These are phyloP conservation scores for Sindora glabra DNA, from an alignment of 306 rosid genomes.

Conservation along the genomic window DNA sequence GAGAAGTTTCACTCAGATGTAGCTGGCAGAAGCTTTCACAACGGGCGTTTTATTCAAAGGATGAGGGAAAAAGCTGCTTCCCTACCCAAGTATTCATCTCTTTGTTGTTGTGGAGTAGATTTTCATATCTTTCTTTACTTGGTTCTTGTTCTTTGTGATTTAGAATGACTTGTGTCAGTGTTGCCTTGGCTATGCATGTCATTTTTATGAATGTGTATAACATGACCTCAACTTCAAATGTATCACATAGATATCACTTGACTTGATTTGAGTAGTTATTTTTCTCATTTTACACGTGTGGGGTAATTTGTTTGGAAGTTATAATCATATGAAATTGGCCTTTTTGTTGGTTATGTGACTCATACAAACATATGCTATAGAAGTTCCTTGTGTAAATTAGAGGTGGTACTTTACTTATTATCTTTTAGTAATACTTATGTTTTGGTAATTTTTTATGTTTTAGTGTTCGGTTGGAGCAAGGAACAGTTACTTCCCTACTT, in stretches of 20 bases:
- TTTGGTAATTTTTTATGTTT: too few relatives aligned
- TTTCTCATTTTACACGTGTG: background rate
- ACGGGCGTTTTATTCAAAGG: slow-evolving; percentile 91
- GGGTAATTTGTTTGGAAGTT: background rate
- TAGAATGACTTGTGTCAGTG: background rate
- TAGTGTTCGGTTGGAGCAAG: slow-evolving; percentile 73
- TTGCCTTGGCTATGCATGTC: background rate
- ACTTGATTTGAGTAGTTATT: background rate
- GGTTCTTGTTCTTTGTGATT: background rate
- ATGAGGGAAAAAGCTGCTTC: slow-evolving; percentile 84
- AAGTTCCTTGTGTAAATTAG: background rate
- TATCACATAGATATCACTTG: background rate
- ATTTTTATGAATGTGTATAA: background rate
- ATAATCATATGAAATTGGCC: background rate
- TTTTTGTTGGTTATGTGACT: too few relatives aligned
- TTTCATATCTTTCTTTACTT: background rate
- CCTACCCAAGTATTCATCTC: slow-evolving; percentile 58
- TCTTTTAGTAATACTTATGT: too few relatives aligned
- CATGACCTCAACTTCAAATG: background rate
- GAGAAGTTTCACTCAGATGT: slow-evolving; percentile 79
- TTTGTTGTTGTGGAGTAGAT: background rate
- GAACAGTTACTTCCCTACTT: slow-evolving; percentile 84
- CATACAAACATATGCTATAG: too few relatives aligned
- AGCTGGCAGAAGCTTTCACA: slow-evolving; percentile 93
- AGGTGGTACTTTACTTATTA: too few relatives aligned